A percentile compares a stretch with the other conserved stretches of the same genome.
Evolutionary conservation across 768 basidiomycete species (phyloP).

Genomic region (Pleurotus djamor): DNA sequence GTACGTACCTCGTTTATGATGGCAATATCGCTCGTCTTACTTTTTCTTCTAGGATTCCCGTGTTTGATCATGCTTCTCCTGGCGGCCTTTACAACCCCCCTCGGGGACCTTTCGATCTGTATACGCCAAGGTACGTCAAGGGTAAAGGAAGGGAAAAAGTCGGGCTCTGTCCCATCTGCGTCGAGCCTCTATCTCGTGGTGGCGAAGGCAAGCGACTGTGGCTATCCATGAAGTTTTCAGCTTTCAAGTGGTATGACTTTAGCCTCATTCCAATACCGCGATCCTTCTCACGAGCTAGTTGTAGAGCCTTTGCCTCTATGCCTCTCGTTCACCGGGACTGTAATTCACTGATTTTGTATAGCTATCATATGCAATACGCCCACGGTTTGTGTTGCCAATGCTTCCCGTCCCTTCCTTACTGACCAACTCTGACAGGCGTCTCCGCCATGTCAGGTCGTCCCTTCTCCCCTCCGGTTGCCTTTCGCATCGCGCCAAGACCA

Average conservation of each 20-base stretch:
- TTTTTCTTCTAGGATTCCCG: constrained; percentile 13
- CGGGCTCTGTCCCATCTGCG: constrained; percentile 77
- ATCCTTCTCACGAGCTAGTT: background rate
- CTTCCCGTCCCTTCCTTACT: background rate
- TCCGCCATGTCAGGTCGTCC: constrained; percentile 67
- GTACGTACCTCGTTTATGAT: background rate
- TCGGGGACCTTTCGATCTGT: constrained; percentile 61
- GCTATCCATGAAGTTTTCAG: constrained; percentile 79
- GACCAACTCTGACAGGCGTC: constrained; percentile 46
- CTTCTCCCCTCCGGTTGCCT: constrained; percentile 73
- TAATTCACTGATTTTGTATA: constrained; percentile 19
- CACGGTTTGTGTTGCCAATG: constrained; percentile 48
- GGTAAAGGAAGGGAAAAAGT: constrained; percentile 68
- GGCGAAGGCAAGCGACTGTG: constrained; percentile 65
- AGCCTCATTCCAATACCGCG: background rate
- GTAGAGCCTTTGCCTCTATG: background rate
- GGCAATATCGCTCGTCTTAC: background rate
- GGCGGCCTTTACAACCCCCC: constrained; percentile 62
- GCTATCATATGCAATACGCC: constrained; percentile 82
- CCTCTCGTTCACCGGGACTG: background rate
- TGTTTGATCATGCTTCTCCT: constrained; percentile 27
- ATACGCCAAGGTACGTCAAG: constrained; percentile 76
- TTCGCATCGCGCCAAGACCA: constrained; percentile 45
- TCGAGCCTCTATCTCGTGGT: constrained; percentile 56
- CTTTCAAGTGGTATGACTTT: constrained; percentile 68